Conservation (phyloP, 2,329 filamentous ascomycete species). For the Pestalotiopsis sp. region DNA sequence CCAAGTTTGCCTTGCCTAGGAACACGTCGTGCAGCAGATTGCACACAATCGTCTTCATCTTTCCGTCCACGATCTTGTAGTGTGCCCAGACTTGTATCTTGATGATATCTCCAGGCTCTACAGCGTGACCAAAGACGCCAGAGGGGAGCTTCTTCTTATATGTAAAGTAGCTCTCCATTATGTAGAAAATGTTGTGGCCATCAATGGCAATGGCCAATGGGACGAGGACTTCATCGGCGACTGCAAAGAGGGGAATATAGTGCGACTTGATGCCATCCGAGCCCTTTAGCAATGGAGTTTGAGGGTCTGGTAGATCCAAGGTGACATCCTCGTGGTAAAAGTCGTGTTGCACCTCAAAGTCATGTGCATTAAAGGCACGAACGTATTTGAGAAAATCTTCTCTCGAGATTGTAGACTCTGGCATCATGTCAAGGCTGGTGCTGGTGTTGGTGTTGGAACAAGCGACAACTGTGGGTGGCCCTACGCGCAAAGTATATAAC, state of each 20-base stretch:
- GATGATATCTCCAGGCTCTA: slow-evolving; percentile 5
- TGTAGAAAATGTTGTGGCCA: slow-evolving; percentile 7
- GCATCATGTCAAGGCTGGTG: not conserved
- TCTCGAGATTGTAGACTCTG: not conserved
- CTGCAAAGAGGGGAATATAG: slow-evolving; percentile 1
- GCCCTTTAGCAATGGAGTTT: not conserved
- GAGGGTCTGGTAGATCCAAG: slow-evolving; percentile 3
- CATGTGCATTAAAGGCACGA: slow-evolving; percentile 5
- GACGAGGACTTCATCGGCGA: slow-evolving; percentile 6
- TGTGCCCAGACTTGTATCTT: slow-evolving; percentile 4
- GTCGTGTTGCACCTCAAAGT: slow-evolving; percentile 3
- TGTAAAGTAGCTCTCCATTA: slow-evolving; percentile 7
- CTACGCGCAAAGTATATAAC: not conserved
- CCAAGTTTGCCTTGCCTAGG: slow-evolving; percentile 8
- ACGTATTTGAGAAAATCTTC: slow-evolving; percentile 7
- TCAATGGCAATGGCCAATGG: not conserved
- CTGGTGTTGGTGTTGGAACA: not conserved
- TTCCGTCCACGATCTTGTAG: not conserved
- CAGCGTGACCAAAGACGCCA: slow-evolving; percentile 6
- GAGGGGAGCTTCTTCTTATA: slow-evolving; percentile 2
- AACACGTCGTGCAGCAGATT: slow-evolving; percentile 1
- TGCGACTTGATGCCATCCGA: slow-evolving; percentile 5
- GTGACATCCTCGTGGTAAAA: slow-evolving; percentile 4
- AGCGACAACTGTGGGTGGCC: not conserved
- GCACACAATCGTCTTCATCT: slow-evolving; percentile 4